Conservation (phyloP, 495 filamentous ascomycete genomes). For the Neurospora pannonica region DNA sequence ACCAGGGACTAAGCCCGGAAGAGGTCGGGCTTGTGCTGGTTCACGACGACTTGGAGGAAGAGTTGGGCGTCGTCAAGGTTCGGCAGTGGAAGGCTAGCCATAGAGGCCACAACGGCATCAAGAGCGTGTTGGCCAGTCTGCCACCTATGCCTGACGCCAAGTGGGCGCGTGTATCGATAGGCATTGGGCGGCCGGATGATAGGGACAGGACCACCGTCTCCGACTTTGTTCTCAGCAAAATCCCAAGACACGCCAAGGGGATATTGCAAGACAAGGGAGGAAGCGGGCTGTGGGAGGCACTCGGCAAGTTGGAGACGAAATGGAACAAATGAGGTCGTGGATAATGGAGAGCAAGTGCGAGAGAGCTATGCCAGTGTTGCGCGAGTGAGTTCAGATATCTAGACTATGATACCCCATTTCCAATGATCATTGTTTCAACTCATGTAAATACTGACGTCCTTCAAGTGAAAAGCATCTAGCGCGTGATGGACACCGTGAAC, state of each 20-base stretch:
- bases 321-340: slow-evolving; percentile 17
- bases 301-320: slow-evolving; percentile 38
- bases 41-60: slow-evolving; percentile 74
- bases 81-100: slow-evolving; percentile 48
- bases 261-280: slow-evolving; percentile 41
- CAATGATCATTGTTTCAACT: not conserved
- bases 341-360: not conserved
- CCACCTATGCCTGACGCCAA: slow-evolving; percentile 15
- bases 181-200: slow-evolving; percentile 59
- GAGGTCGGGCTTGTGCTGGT: slow-evolving; percentile 55
- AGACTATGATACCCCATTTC: slow-evolving; percentile 6
- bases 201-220: slow-evolving; percentile 49
- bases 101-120: slow-evolving; percentile 73
- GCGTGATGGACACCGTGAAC: not conserved
- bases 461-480: not conserved
- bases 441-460: not conserved
- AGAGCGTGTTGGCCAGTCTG: slow-evolving; percentile 49
- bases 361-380: not conserved
- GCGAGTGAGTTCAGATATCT: not conserved
- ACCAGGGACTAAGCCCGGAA: slow-evolving; percentile 14
- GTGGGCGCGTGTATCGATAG: slow-evolving; percentile 49
- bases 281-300: slow-evolving; percentile 36
- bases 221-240: slow-evolving; percentile 58
- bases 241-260: slow-evolving; percentile 40
- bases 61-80: slow-evolving; percentile 54